Percentiles rank a stretch among this genome's conserved stretches.
These are phyloP conservation scores for Lachancea meyersii DNA, from an alignment of 805 yeast genomes.

Conservation along the genomic window DNA sequence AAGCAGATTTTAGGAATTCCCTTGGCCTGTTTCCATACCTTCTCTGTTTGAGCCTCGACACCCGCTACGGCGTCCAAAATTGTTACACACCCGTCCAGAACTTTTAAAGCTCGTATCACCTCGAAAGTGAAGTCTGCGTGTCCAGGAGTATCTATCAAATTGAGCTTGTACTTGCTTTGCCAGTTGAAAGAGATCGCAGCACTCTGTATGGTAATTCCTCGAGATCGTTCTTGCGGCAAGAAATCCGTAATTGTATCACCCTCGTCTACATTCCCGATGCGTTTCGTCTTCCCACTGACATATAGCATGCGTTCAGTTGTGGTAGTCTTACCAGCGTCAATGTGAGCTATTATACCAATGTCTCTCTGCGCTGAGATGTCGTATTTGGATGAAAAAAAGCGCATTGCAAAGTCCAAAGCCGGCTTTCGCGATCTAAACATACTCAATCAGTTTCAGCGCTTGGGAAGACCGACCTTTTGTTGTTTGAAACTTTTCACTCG, in stretches of 20 bases:
- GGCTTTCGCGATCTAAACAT: not conserved
- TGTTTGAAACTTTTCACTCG: not conserved
- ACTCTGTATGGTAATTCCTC: slow-evolving; percentile 95
- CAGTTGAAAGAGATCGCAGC: slow-evolving; percentile 93
- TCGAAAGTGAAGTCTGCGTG: slow-evolving; percentile 97
- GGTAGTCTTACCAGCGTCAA: slow-evolving; percentile 98
- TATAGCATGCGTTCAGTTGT: slow-evolving; percentile 95
- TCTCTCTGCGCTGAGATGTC: slow-evolving; percentile 48
- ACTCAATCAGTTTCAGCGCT: not conserved
- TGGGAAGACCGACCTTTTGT: not conserved
- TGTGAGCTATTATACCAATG: slow-evolving; percentile 97
- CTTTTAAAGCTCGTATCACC: slow-evolving; percentile 82
- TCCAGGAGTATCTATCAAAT: slow-evolving; percentile 95
- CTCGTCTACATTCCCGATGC: slow-evolving; percentile 90
- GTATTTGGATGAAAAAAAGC: slow-evolving; percentile 7
- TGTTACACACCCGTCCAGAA: slow-evolving; percentile 89
- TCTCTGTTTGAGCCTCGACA: slow-evolving; percentile 96
- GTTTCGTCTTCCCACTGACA: slow-evolving; percentile 70
- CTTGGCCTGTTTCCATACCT: slow-evolving; percentile 87
- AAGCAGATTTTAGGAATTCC: slow-evolving; percentile 74
- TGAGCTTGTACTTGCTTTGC: slow-evolving; percentile 61
- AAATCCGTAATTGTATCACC: slow-evolving; percentile 97
- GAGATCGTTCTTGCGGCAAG: slow-evolving; percentile 77
- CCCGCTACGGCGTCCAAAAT: slow-evolving; percentile 95
- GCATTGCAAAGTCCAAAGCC: not conserved